These are phyloP conservation scores for Marasmius fiardii DNA, from an alignment of 1,284 basidiomycete genomes.

Conservation along the genomic window DNA sequence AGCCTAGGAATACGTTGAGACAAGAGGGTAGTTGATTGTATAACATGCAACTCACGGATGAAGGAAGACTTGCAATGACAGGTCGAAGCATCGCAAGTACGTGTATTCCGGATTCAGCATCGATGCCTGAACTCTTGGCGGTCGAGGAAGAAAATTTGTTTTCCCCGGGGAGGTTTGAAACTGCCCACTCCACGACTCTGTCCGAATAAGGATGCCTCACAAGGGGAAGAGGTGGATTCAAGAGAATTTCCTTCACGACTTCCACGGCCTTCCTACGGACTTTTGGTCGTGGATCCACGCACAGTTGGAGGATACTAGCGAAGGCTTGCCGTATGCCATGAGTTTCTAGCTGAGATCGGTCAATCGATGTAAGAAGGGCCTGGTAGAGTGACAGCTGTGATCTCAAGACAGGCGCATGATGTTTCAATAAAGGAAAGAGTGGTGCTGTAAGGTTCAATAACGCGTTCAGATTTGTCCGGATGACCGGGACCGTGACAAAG, in stretches of 20 bases:
- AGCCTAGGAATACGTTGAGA: slow-evolving; percentile 43
- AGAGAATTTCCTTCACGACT: slow-evolving; percentile 74
- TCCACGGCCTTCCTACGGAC: slow-evolving; percentile 91
- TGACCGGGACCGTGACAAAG: slow-evolving; percentile 73
- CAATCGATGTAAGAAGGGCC: slow-evolving; percentile 62
- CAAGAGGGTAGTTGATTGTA: slow-evolving; percentile 10
- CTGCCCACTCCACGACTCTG: slow-evolving; percentile 78
- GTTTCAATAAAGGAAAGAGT: slow-evolving; percentile 63
- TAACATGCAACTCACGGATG: slow-evolving; percentile 47
- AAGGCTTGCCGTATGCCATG: slow-evolving; percentile 75
- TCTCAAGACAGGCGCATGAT: slow-evolving; percentile 68
- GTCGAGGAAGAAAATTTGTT: slow-evolving; percentile 55
- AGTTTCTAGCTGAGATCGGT: slow-evolving; percentile 66
- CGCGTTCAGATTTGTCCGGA: slow-evolving; percentile 64
- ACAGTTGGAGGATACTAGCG: slow-evolving; percentile 77
- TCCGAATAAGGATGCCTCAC: slow-evolving; percentile 83
- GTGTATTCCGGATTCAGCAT: slow-evolving; percentile 77
- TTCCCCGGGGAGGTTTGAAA: slow-evolving; percentile 64
- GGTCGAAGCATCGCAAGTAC: slow-evolving; percentile 74
- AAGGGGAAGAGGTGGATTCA: slow-evolving; percentile 73
- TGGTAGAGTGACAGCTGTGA: slow-evolving; percentile 78
- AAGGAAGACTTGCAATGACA: slow-evolving; percentile 58
- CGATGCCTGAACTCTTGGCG: slow-evolving; percentile 54
- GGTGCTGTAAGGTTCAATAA: slow-evolving; percentile 73
- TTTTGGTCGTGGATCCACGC: slow-evolving; percentile 89